Base-by-base conservation (phyloP, 2,329 filamentous ascomycete genomes). In the Colletotrichum sublineola region DNA sequence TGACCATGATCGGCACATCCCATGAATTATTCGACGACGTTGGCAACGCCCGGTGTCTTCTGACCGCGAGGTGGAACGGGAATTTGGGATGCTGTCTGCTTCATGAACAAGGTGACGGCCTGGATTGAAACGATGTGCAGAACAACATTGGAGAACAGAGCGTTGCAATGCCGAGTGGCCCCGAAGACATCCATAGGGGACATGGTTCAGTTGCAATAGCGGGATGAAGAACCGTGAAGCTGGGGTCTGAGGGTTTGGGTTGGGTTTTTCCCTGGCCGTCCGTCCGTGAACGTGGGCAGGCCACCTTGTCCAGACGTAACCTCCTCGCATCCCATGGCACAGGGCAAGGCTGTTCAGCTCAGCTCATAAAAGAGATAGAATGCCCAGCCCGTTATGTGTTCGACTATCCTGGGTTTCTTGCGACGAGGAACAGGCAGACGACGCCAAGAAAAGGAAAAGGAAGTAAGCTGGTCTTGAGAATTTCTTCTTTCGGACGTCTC, bases 401-500 rank as follows among this genome's bases (percentile, higher is more conserved):
- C n/a, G 18, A 33, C 8, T 1, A 33, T 18, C 14, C 15, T 44
- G 20, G 3, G 3, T 33, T 14, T 12, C 14, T 38, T 31, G 44
- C 15, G 63, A 48, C 50, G 66, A 55, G 50, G 69, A 12, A n/a
- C 15, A 56, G 24, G 24, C 9, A 48, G 53, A 55, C 44, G 58
- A 55, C 44, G 66, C 66, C 69, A 69, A 64, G 60, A 72, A 44
- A 40, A 5, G 42, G 24, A 61, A 55, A 31, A 64, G 36, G 52
- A 69, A 69, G 33, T 61, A 50, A 72, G 66, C 66, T 42, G 66
- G 66, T 69, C 60, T 69, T 72, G 65, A 64, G 36, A 55, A 52
- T 36, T 46, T 53, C 52, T 60, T 64, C 65, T 60, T 72, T 72
- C 55, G 60, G 69, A 80, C 64, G 36, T 33, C 40, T 55, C 42